Evolutionary conservation across 2,329 filamentous ascomycete species (phyloP).

Genomic region (Colletotrichum plurivorum): DNA sequence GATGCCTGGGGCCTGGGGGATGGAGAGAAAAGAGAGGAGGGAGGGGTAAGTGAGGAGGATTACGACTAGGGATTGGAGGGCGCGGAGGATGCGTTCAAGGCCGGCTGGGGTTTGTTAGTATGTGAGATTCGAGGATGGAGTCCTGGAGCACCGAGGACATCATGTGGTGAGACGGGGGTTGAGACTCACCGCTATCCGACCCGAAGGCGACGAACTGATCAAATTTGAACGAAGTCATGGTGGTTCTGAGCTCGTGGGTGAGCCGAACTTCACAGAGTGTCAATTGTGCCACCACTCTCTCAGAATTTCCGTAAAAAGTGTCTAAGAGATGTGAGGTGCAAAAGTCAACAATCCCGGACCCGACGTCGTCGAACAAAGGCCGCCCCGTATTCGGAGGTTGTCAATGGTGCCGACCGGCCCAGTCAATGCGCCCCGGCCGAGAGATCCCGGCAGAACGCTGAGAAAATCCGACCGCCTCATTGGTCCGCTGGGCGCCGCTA

Average conservation of each 20-base stretch:
- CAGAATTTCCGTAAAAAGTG: no score
- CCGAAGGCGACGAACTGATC: conserved; percentile 60
- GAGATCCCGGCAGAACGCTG: conserved; percentile 22
- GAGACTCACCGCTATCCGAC: conserved; percentile 60
- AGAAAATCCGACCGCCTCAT: neutral
- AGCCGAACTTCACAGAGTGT: neutral
- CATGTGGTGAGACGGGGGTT: no score
- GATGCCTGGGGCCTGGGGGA: conserved; percentile 35
- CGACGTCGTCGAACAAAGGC: conserved; percentile 10
- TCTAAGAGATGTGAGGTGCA: no score
- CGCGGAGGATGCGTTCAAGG: conserved; percentile 72
- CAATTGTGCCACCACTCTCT: neutral
- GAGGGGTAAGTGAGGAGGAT: conserved; percentile 62
- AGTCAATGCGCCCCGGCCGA: conserved; percentile 15
- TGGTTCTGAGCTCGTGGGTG: neutral
- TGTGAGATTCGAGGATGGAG: neutral
- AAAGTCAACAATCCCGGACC: neutral
- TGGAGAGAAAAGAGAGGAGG: conserved; percentile 52
- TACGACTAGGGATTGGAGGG: conserved; percentile 67
- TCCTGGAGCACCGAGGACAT: no score
- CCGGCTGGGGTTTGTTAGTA: conserved; percentile 60
- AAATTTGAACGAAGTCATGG: conserved; percentile 40
- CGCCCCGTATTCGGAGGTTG: conserved; percentile 19
- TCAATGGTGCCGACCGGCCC: conserved; percentile 20
- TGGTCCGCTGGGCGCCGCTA: neutral